Evolutionary conservation across 257 asterid species (phyloP).

Genomic region (Cinchona pubescens): DNA sequence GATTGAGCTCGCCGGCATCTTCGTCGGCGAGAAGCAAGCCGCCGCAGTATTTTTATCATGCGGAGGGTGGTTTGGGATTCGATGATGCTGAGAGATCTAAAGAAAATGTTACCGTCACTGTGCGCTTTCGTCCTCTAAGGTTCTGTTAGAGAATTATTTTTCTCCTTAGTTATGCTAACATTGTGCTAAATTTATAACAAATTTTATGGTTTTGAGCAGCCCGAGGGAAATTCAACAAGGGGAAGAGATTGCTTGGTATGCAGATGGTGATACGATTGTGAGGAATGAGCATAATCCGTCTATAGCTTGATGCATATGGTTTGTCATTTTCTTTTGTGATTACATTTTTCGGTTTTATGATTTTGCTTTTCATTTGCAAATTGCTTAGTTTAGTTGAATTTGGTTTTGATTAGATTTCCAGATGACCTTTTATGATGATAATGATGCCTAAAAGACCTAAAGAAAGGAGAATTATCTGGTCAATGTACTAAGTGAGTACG

Average conservation of each 20-base stretch:
- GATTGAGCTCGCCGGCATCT: conserved; percentile 81
- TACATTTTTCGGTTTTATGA: neutral
- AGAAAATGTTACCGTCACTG: conserved; percentile 92
- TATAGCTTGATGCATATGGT: conserved; percentile 96
- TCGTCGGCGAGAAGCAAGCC: conserved; percentile 76
- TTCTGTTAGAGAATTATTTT: too few species aligned
- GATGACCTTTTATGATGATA: neutral
- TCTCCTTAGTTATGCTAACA: too few species aligned
- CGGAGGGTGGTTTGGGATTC: conserved; percentile 46
- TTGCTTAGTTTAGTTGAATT: neutral
- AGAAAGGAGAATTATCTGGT: neutral
- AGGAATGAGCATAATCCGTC: conserved; percentile 89
- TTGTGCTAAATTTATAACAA: too few species aligned
- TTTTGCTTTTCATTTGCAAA: too few species aligned
- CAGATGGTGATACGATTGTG: conserved; percentile 95
- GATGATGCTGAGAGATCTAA: conserved; percentile 67
- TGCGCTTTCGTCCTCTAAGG: conserved; percentile 99
- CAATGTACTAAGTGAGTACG: neutral
- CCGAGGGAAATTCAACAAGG: conserved; percentile 97
- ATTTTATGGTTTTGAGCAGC: conserved; percentile 50
- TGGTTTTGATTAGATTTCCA: neutral
- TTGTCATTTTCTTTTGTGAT: conserved; percentile 23
- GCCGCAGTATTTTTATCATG: conserved; percentile 45
- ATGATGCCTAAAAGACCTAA: neutral
- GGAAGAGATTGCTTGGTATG: conserved; percentile 98